Evolutionary conservation across 1,284 basidiomycete species (phyloP), one percentile per base, ranked within the genome.

Genomic region (Puccinia coronata): DNA sequence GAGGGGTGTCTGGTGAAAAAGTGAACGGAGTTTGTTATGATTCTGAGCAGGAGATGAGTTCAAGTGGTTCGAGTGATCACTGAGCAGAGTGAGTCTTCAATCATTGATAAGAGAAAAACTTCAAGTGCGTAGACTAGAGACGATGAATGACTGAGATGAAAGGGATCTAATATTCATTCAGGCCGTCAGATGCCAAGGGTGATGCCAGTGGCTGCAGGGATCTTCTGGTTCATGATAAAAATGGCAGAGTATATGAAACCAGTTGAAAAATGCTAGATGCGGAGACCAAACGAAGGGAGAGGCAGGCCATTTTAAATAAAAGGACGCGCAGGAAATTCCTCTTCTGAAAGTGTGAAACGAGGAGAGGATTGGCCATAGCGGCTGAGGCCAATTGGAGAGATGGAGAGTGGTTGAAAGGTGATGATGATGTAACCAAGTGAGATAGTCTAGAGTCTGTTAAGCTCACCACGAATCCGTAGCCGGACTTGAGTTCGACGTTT

Each of bases 401-500:
- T 57, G 73, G 16, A 28, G 36, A 41, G 31, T 74, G 71, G 39
- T 18, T 55, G 39, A n/a, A 59, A 41, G 39, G 49, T 34, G 34
- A 28, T 59, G 39, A 31, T 25, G 25, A 31, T 51, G n/a, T n/a
- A n/a, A 55, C 55, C 71, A 57, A 73, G 34, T 20, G 18, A n/a
- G 23, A 57, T 18, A 71, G 55, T 36, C 71, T 36, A 39, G 23
- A 34, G 71, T 75, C 28, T 53, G 39, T 39, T 39, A 51, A 65
- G 59, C 84, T 43, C 84, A 80, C 81, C 47, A 65, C 78, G 69
- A 72, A 75, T 25, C 31, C 63, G 55, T 82, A 81, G 20, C 90
- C 92, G 76, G 87, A 93, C 92, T 94, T 94, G 81, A 94, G 87
- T 86, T 94, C 92, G 82, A 93, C 91, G 83, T 90, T 90, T 34